Conservation (phyloP, 2,329 filamentous ascomycete species). For the Calonectria montana region DNA sequence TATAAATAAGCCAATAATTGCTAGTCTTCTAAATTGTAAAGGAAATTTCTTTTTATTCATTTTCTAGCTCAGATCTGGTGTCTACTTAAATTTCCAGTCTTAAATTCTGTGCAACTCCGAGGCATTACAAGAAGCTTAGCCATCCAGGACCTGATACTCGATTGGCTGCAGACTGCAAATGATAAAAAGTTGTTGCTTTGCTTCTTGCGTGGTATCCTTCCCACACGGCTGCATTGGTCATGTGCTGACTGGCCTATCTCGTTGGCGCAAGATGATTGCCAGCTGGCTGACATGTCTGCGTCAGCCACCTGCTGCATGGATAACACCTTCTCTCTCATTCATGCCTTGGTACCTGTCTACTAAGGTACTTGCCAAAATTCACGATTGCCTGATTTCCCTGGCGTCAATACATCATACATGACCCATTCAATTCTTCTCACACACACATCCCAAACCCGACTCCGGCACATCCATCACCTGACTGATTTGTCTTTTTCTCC, state of each 20-base stretch:
- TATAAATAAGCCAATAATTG: too few species aligned
- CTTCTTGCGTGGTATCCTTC: background rate
- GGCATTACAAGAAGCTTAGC: background rate
- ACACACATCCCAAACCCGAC: background rate
- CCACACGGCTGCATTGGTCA: background rate
- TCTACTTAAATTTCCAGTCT: background rate
- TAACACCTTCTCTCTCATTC: conserved; percentile 17
- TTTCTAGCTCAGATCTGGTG: too few species aligned
- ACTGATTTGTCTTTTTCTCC: background rate
- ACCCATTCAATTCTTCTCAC: background rate
- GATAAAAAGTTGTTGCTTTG: background rate
- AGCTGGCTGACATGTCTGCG: conserved; percentile 11
- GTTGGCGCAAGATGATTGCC: conserved; percentile 4
- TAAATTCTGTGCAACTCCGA: background rate
- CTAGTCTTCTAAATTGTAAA: too few species aligned
- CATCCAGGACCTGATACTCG: background rate
- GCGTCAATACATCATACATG: background rate
- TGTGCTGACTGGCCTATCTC: conserved; percentile 10
- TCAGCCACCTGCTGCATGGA: conserved; percentile 2
- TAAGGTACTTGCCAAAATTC: background rate
- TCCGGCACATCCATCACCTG: background rate
- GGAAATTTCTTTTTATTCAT: too few species aligned
- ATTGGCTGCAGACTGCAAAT: background rate
- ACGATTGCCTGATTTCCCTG: conserved; percentile 7
- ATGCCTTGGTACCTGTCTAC: background rate